Evolutionary conservation across 345 rosid species (phyloP).

Genomic region (Aethionema arabicum): DNA sequence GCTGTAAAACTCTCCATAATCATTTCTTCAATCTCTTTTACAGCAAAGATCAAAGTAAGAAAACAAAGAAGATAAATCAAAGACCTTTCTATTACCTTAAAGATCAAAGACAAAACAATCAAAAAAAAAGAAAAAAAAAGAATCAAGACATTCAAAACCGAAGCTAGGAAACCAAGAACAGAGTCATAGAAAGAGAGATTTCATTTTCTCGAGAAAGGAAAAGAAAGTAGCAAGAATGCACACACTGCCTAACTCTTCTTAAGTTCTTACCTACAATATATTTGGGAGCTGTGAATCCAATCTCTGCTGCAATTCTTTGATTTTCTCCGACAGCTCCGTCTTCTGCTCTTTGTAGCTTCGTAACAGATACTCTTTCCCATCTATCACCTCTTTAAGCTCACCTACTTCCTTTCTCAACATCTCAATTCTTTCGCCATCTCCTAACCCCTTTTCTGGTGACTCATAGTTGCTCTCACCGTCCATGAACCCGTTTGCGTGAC

Average conservation of each 20-base stretch:
- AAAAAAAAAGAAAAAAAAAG: slow-evolving; percentile 17
- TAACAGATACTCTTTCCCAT: slow-evolving; percentile 80
- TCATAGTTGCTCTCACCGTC: slow-evolving; percentile 48
- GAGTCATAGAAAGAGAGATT: slow-evolving; percentile 31
- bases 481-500: slow-evolving; percentile 56
- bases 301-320: slow-evolving; percentile 83
- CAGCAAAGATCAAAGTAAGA: too few relatives aligned
- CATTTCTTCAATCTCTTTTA: too few relatives aligned
- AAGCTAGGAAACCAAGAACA: slow-evolving; percentile 4
- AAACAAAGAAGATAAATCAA: too few relatives aligned
- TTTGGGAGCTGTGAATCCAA: slow-evolving; percentile 82
- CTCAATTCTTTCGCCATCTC: slow-evolving; percentile 56
- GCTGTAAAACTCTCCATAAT: too few relatives aligned
- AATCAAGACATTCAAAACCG: slow-evolving; percentile 26
- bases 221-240: slow-evolving; percentile 53
- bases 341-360: slow-evolving; percentile 88
- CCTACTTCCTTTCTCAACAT: slow-evolving; percentile 81
- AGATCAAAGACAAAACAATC: neutral
- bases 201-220: slow-evolving; percentile 18
- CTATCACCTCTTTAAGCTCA: slow-evolving; percentile 85
- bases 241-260: slow-evolving; percentile 54
- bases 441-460: slow-evolving; percentile 47
- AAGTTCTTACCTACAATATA: slow-evolving; percentile 80
- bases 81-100: neutral
- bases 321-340: slow-evolving; percentile 68